These are phyloP conservation scores for Fusarium sp. DNA, from an alignment of 2,329 filamentous ascomycete genomes.

Conservation along the genomic window DNA sequence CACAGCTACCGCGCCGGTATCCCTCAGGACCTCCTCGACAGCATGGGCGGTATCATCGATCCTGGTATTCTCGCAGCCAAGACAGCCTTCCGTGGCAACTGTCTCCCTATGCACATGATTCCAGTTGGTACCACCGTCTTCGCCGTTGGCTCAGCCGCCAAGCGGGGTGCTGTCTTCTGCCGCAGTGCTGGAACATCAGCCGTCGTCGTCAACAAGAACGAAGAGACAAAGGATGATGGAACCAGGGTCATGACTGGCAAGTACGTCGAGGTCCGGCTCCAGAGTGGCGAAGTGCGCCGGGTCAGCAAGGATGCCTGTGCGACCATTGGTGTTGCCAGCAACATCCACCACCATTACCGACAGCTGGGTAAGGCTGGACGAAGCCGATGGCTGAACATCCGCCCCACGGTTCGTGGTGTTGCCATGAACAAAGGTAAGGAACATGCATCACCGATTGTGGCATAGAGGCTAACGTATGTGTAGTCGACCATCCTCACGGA, in stretches of 20 bases:
- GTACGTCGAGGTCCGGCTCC: constrained; percentile 85
- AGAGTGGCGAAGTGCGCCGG: constrained; percentile 91
- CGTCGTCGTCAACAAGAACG: constrained; percentile 88
- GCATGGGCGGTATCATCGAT: constrained; percentile 93
- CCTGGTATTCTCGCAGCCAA: constrained; percentile 95
- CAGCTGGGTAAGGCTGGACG: constrained; percentile 96
- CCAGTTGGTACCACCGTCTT: constrained; percentile 93
- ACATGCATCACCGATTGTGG: neutral
- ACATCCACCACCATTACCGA: constrained; percentile 88
- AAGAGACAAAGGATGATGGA: constrained; percentile 72
- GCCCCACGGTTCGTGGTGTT: constrained; percentile 95
- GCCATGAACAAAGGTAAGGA: constrained; percentile 94
- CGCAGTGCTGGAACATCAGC: constrained; percentile 94
- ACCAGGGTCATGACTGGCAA: constrained; percentile 74
- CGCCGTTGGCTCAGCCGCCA: constrained; percentile 83
- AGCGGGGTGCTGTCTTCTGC: constrained; percentile 87
- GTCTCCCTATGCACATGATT: constrained; percentile 94
- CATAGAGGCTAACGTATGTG: constrained; percentile 28
- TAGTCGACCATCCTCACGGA: constrained; percentile 95
- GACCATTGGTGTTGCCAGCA: constrained; percentile 94
- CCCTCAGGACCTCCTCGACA: constrained; percentile 84
- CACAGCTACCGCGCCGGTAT: constrained; percentile 94
- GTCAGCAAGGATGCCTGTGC: constrained; percentile 94
- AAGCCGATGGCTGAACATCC: constrained; percentile 91
- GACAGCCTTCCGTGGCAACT: constrained; percentile 95